Percentiles rank a stretch among this genome's conserved stretches.
These are phyloP conservation scores for Solanum bulbocastanum DNA, from an alignment of 257 asterid genomes.

Conservation along the genomic window DNA sequence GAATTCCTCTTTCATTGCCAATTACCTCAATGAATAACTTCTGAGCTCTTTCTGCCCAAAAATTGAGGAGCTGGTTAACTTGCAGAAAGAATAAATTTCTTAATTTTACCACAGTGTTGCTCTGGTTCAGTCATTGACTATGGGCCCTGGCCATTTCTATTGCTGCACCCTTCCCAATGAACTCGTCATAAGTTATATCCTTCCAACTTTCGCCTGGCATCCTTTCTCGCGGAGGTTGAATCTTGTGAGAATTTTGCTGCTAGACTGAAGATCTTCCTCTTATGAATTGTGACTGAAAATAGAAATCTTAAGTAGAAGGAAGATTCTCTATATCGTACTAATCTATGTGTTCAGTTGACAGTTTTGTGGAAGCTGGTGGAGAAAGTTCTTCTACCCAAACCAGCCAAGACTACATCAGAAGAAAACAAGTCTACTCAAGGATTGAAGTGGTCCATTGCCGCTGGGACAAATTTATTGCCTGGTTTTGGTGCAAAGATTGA, in stretches of 20 bases:
- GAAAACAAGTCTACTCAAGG: conserved; percentile 53
- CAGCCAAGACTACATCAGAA: conserved; percentile 30
- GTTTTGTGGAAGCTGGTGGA: conserved; percentile 94
- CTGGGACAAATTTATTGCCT: conserved; percentile 66
- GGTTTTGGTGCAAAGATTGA: conserved; percentile 53
- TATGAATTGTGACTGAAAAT: background rate
- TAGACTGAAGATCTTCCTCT: background rate
- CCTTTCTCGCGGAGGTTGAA: background rate
- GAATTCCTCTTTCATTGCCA: background rate
- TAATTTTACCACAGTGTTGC: background rate
- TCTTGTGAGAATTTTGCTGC: background rate
- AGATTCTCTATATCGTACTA: conserved; percentile 45
- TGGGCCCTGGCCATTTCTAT: background rate
- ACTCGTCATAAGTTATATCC: background rate
- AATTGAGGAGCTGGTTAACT: background rate
- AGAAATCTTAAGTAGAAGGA: background rate
- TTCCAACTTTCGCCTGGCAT: background rate
- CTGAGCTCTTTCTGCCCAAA: background rate
- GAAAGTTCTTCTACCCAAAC: conserved; percentile 60
- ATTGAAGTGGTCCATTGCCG: conserved; percentile 68
- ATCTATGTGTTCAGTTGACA: conserved; percentile 71
- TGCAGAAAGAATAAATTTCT: background rate
- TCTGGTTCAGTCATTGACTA: background rate
- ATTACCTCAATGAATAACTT: background rate
- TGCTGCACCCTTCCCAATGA: background rate